Conservation (phyloP, 495 filamentous ascomycete species). For the Penicillium coffeae region DNA sequence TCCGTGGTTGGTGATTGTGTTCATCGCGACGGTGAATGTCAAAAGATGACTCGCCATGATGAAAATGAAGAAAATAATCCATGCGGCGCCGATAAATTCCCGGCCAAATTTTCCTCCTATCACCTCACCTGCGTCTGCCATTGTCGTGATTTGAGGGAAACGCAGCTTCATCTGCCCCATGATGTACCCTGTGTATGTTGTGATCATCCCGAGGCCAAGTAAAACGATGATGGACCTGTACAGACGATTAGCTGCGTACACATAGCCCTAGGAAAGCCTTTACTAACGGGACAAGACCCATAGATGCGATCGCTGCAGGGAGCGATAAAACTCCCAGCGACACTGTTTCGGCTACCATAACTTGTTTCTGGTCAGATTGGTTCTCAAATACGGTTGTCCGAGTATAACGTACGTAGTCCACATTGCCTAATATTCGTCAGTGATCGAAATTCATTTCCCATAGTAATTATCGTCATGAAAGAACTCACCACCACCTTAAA, state of each 20-base stretch:
- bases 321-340: constrained; percentile 67
- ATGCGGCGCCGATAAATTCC: constrained; percentile 59
- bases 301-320: constrained; percentile 57
- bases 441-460: background rate
- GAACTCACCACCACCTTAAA: constrained; percentile 31
- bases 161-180: constrained; percentile 73
- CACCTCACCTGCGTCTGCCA: constrained; percentile 68
- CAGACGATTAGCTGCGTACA: background rate
- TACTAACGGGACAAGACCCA: constrained; percentile 57
- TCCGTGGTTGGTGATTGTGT: constrained; percentile 60
- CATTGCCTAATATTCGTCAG: constrained; percentile 31
- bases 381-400: background rate
- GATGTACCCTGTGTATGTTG: constrained; percentile 75
- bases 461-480: background rate
- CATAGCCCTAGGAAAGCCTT: background rate
- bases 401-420: constrained; percentile 27
- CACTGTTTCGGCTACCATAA: constrained; percentile 72
- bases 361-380: constrained; percentile 10
- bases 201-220: constrained; percentile 59
- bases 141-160: constrained; percentile 67
- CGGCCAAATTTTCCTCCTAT: constrained; percentile 60
- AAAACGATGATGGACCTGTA: constrained; percentile 60
- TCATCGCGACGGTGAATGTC: constrained; percentile 73
- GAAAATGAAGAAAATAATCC: constrained; percentile 68
- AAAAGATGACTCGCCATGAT: constrained; percentile 75